These are phyloP conservation scores for Yamadazyma conglobata DNA, from an alignment of 1,139 yeast genomes.

Conservation along the genomic window DNA sequence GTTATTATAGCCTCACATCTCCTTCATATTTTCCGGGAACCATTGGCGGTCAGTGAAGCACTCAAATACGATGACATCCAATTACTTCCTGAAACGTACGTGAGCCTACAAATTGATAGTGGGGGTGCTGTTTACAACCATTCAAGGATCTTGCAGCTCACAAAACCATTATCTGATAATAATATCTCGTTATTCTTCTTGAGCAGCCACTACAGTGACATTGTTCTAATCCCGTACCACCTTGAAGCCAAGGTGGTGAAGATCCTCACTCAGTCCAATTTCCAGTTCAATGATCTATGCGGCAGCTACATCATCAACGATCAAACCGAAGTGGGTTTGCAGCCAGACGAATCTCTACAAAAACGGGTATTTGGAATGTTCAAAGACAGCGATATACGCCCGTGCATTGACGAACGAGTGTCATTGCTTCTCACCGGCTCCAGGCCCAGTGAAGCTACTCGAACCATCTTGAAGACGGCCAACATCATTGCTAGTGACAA, in stretches of 20 bases:
- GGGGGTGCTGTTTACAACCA: conserved; percentile 62
- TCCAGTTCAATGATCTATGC: conserved; percentile 42
- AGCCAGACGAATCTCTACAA: conserved; percentile 19
- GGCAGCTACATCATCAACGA: conserved; percentile 26
- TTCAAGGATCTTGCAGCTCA: conserved; percentile 52
- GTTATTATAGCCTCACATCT: conserved; percentile 44
- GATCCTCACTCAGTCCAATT: conserved; percentile 41
- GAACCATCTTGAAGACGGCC: conserved; percentile 36
- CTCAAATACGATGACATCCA: conserved; percentile 37
- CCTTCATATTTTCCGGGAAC: conserved; percentile 35
- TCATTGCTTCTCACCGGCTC: conserved; percentile 61
- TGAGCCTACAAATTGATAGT: conserved; percentile 58
- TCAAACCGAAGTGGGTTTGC: not conserved
- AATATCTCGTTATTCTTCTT: conserved; percentile 60
- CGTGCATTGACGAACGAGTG: conserved; percentile 38
- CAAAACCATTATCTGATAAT: conserved; percentile 58
- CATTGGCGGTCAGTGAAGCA: conserved; percentile 27
- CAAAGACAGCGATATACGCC: conserved; percentile 37
- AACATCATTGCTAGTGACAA: conserved; percentile 25
- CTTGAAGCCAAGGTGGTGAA: conserved; percentile 43
- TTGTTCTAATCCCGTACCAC: conserved; percentile 55
- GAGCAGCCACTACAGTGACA: conserved; percentile 64
- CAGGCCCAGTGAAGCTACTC: conserved; percentile 45
- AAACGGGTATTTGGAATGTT: conserved; percentile 41
- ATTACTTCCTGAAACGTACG: conserved; percentile 45